A percentile compares a stretch with the other conserved stretches of the same genome.
phyloP scores from a whole-genome alignment of 2,329 filamentous ascomycete genomes.

The Fusarium tanahbumbuense region DNA sequence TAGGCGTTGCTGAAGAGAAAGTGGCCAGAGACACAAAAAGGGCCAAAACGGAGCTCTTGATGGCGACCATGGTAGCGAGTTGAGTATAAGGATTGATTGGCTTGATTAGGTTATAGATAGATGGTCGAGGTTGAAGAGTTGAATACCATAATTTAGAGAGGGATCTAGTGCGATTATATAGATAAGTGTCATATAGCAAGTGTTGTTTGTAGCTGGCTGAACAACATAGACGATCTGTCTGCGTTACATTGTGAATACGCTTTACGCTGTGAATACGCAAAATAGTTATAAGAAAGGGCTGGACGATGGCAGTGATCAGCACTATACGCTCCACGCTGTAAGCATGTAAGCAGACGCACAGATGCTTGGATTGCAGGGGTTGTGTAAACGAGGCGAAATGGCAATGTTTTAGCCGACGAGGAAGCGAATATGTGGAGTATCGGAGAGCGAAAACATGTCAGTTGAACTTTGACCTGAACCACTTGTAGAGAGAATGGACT shows the following conservation, averaged over 20 bases:
- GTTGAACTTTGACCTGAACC: neutral
- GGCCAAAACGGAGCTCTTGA: neutral
- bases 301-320: neutral
- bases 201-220: fast-evolving
- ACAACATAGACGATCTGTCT: fast-evolving
- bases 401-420: neutral
- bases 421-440: neutral
- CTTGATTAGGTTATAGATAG: neutral
- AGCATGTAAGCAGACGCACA: neutral
- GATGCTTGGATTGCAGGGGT: neutral
- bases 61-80: neutral
- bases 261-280: neutral
- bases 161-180: too few relatives aligned
- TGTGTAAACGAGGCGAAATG: neutral
- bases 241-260: neutral
- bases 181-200: too few relatives aligned
- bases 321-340: neutral
- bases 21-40: neutral
- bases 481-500: fast-evolving
- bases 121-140: fast-evolving
- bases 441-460: fast-evolving
- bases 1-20: neutral
- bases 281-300: too few relatives aligned
- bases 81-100: neutral
- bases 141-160: fast-evolving